phyloP scores from a whole-genome alignment of 805 yeast genomes.

The Wickerhamiella bombiphila region DNA sequence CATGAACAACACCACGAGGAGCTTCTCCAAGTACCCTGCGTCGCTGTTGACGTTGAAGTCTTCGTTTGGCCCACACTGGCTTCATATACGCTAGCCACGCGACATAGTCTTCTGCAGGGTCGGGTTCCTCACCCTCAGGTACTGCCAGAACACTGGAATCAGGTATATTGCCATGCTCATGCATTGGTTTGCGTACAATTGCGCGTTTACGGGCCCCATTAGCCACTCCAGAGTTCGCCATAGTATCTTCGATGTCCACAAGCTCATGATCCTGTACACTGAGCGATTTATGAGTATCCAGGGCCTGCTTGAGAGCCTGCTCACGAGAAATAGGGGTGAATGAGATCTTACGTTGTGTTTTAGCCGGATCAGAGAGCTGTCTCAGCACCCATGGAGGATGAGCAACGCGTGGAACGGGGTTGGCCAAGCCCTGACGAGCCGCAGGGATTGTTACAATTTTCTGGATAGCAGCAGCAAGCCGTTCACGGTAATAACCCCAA shows the following conservation, averaged over 20 bases:
- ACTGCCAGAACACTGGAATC: conserved; percentile 28
- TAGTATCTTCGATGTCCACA: conserved; percentile 67
- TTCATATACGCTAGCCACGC: conserved; percentile 57
- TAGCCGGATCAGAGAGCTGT: conserved; percentile 44
- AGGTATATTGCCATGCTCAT: not conserved
- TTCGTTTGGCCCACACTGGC: conserved; percentile 73
- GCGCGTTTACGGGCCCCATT: conserved; percentile 17
- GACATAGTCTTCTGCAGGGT: conserved; percentile 25
- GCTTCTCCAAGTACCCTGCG: conserved; percentile 63
- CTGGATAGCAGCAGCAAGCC: conserved; percentile 84
- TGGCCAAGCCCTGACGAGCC: conserved; percentile 70
- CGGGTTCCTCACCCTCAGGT: conserved; percentile 15
- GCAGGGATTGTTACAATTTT: conserved; percentile 96
- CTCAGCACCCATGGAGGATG: conserved; percentile 89
- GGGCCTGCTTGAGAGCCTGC: conserved; percentile 6
- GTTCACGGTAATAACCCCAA: conserved; percentile 84
- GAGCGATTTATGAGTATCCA: not conserved
- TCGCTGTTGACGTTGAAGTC: conserved; percentile 57
- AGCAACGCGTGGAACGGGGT: conserved; percentile 87
- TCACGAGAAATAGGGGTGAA: conserved; percentile 35
- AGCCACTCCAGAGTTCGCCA: conserved; percentile 19
- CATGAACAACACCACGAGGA: conserved; percentile 42
- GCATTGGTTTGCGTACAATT: conserved; percentile 20
- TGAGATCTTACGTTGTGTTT: conserved; percentile 52
- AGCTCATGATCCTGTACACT: no score